Evolutionary conservation across 2,329 filamentous ascomycete genomes (phyloP), one percentile per base, ranked within the genome.

Genomic region (Aspergillus neoniger): DNA sequence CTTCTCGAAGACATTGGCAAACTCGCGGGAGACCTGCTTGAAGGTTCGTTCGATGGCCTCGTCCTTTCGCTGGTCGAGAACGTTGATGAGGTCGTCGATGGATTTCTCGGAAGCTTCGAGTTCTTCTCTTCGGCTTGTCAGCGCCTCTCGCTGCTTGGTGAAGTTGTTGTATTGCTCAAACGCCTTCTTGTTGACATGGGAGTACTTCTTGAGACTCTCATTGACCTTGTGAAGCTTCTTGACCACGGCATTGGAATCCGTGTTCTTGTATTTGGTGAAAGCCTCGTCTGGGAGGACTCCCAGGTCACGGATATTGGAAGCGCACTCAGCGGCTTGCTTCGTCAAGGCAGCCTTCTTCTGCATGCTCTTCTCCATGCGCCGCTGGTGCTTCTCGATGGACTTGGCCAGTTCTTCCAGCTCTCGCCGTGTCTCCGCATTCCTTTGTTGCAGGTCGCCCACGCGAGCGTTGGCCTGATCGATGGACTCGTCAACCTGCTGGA

Each of bases 91-190:
- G 68, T 96, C 92, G 72, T 96, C 89, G 68, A 99, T 99, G 1
- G 91, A 94, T 38, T 83, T 84, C 67, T 96, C 92, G 2, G 91
- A 94, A 14, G 87, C 88, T 69, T 96, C 92, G 10, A 99, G 86
- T 74, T 98, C 95, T 69, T 89, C 86, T 53, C 94, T 87, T 67
- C 95, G 90, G 71, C 91, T 90, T 53, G 91, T 90, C 17, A 99
- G 83, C 21, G 90, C 89, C 63, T 96, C 93, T 59, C 96, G 90
- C 77, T 97, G 92, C 54, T 88, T 90, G 7, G 94, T 97, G 75
- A 98, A 99, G 79, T 89, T 96, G 80, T 94, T 96, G 81, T 98
- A 99, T 76, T 99, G 95, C 78, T 99, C 96, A 73, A 98, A 96
- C 0, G 95, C 95, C 80, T 99, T 98, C 81, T 98, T 99, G 85